phyloP scores from a whole-genome alignment of 768 basidiomycete genomes.

The Podaxis sp. region DNA sequence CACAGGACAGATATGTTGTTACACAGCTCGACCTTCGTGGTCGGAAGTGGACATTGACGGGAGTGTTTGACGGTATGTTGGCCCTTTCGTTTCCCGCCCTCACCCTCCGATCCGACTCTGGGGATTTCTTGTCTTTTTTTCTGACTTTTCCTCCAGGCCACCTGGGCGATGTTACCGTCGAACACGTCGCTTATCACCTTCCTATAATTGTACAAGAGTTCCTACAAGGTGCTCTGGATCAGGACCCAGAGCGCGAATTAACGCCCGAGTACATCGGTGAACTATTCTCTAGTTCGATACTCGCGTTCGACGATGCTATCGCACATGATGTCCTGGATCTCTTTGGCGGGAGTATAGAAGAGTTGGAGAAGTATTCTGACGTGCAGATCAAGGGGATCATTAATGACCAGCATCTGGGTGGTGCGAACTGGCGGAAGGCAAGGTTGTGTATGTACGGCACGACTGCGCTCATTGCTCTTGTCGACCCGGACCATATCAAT shows the following conservation, averaged over 20 bases:
- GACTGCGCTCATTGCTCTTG: slow-evolving; percentile 68
- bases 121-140: background rate
- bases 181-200: slow-evolving; percentile 62
- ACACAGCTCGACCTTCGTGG: slow-evolving; percentile 53
- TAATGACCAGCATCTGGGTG: slow-evolving; percentile 57
- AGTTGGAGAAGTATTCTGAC: slow-evolving; percentile 48
- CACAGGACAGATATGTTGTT: slow-evolving; percentile 63
- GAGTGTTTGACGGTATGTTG: slow-evolving; percentile 63
- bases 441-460: slow-evolving; percentile 77
- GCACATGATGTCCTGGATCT: slow-evolving; percentile 60
- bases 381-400: slow-evolving; percentile 54
- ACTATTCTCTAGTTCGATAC: slow-evolving; percentile 53
- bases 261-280: slow-evolving; percentile 50
- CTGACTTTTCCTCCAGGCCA: slow-evolving; percentile 39
- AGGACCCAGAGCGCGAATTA: slow-evolving; percentile 32
- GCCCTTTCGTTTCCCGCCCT: background rate
- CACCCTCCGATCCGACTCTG: background rate
- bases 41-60: slow-evolving; percentile 58
- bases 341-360: slow-evolving; percentile 50
- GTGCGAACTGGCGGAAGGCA: slow-evolving; percentile 59
- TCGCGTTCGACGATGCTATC: slow-evolving; percentile 63
- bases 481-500: slow-evolving; percentile 64
- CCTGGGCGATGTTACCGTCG: slow-evolving; percentile 65
- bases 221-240: slow-evolving; percentile 38
- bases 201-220: slow-evolving; percentile 64